Conservation (phyloP, 169 alveolate genomes). For the Plasmodium blacklocki region DNA sequence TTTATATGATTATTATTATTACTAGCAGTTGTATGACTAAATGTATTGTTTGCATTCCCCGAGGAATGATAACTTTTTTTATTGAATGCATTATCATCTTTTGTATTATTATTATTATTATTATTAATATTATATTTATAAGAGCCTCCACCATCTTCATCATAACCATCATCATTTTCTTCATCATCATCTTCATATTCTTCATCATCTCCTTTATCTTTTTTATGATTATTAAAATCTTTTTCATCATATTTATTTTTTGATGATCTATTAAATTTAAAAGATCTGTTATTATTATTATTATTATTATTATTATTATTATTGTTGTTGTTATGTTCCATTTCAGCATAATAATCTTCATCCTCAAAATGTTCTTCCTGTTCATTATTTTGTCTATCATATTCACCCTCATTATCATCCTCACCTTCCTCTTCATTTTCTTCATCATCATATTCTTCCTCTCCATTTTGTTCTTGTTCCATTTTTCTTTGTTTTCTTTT, state of each 20-base stretch:
- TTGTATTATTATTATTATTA: slow-evolving; percentile 30
- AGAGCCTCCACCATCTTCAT: slow-evolving; percentile 9
- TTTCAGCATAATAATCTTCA: too few relatives aligned
- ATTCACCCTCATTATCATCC: slow-evolving; percentile 24
- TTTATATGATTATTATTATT: slow-evolving; percentile 5
- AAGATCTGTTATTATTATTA: slow-evolving; percentile 12
- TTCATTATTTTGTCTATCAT: too few relatives aligned
- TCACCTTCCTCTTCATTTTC: slow-evolving; percentile 3
- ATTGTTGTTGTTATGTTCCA: too few relatives aligned
- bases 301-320: slow-evolving; percentile 10
- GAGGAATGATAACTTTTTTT: slow-evolving; percentile 13
- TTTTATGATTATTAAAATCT: slow-evolving; percentile 4
- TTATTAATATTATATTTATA: slow-evolving; percentile 14
- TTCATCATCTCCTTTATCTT: slow-evolving; percentile 35
- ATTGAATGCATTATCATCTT: slow-evolving; percentile 13
- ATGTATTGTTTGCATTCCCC: background rate
- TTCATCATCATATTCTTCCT: slow-evolving; percentile 29
- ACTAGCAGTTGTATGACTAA: slow-evolving; percentile 2
- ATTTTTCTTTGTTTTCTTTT: slow-evolving; percentile 52
- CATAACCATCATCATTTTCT: slow-evolving; percentile 14
- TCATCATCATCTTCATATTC: slow-evolving; percentile 44
- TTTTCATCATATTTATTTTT: slow-evolving; percentile 22
- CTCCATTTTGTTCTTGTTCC: slow-evolving; percentile 33
- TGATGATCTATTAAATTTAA: slow-evolving; percentile 49
- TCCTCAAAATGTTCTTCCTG: too few relatives aligned